These are phyloP conservation scores for Metschnikowia bowlesiae DNA, from an alignment of 805 yeast species.

Conservation along the genomic window DNA sequence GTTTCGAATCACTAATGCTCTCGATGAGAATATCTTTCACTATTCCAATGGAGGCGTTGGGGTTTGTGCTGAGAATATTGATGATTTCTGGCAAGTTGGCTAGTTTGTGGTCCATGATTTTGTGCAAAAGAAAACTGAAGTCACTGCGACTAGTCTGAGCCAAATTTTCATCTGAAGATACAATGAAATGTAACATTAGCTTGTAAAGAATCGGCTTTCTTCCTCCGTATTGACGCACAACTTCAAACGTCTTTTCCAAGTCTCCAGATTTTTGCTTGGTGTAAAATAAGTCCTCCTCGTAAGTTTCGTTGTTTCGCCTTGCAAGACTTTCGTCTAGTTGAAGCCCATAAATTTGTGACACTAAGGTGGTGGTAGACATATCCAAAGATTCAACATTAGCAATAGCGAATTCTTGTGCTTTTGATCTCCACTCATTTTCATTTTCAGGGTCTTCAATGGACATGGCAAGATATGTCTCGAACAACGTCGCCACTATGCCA, in stretches of 20 bases:
- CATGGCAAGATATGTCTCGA: constrained; percentile 72
- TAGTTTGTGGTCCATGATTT: constrained; percentile 47
- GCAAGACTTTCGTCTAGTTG: constrained; percentile 43
- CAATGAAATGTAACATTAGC: constrained; percentile 58
- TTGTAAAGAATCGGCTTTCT: constrained; percentile 62
- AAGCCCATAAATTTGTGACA: constrained; percentile 51
- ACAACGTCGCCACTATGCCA: constrained; percentile 71
- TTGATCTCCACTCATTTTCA: constrained; percentile 53
- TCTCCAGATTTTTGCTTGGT: constrained; percentile 58
- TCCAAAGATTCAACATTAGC: constrained; percentile 50
- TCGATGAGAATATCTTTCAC: constrained; percentile 65
- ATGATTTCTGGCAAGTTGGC: constrained; percentile 75
- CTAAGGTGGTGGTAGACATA: constrained; percentile 48
- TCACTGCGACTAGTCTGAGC: constrained; percentile 49
- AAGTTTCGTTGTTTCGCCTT: constrained; percentile 34
- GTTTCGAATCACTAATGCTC: constrained; percentile 53
- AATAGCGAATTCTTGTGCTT: constrained; percentile 53
- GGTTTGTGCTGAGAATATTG: constrained; percentile 59
- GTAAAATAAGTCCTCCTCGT: constrained; percentile 55
- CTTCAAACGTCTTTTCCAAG: constrained; percentile 50
- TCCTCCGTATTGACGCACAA: constrained; percentile 57
- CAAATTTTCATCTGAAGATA: constrained; percentile 51
- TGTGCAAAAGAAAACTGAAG: constrained; percentile 46
- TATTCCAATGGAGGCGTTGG: constrained; percentile 65
- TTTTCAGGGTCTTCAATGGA: constrained; percentile 34